phyloP scores from a whole-genome alignment of 352 stramenopile species.

The Blastocystis sp. region DNA sequence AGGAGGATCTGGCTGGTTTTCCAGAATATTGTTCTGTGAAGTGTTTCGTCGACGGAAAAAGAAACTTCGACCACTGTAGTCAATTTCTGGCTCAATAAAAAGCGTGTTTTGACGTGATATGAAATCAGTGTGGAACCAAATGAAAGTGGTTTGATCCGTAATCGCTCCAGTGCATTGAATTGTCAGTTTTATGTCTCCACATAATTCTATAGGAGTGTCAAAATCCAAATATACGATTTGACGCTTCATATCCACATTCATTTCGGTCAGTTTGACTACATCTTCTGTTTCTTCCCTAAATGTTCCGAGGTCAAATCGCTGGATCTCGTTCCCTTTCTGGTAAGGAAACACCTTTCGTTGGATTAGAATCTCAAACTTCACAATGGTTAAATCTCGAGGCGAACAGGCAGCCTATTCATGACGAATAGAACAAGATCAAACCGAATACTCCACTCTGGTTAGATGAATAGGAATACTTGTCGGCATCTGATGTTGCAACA shows the following conservation, averaged over 20 bases:
- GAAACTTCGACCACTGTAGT: neutral
- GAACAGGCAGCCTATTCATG: neutral
- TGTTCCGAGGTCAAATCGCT: neutral
- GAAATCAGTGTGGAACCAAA: constrained; percentile 47
- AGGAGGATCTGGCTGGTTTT: neutral
- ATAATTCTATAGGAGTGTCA: neutral
- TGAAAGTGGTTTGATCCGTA: constrained; percentile 5
- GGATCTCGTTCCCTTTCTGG: neutral
- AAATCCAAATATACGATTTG: neutral
- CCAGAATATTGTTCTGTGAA: neutral
- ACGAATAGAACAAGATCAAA: neutral
- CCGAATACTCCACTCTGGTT: neutral
- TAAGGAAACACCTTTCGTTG: neutral
- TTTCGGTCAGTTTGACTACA: neutral
- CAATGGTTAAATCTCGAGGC: neutral
- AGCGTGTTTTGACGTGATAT: neutral
- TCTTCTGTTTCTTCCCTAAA: neutral
- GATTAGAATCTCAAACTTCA: constrained; percentile 36
- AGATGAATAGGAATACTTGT: neutral
- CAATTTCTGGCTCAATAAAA: constrained; percentile 1
- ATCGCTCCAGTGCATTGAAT: constrained; percentile 41
- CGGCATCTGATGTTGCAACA: neutral
- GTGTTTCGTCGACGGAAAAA: neutral
- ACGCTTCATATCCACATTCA: neutral
- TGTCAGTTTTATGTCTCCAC: constrained; percentile 11